Evolutionary conservation across 169 alveolate species (phyloP).

Genomic region (Plasmodium gonderi): DNA sequence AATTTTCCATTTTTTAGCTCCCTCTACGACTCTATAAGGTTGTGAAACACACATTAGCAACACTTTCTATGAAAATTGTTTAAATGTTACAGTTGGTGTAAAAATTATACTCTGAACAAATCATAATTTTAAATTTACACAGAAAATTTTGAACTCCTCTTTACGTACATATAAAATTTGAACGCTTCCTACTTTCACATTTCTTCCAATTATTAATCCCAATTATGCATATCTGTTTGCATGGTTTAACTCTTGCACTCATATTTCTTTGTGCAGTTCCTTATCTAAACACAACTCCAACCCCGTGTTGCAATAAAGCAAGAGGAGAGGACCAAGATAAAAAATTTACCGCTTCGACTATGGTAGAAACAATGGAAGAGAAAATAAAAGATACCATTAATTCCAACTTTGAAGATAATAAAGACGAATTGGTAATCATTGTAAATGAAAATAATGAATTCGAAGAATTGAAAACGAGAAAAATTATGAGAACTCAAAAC

Average conservation of each 20-base stretch:
- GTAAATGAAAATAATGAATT: conserved; percentile 57
- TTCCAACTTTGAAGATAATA: conserved; percentile 38
- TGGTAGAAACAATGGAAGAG: background rate
- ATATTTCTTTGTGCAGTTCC: background rate
- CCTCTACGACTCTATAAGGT: too few species aligned
- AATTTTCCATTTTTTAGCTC: too few species aligned
- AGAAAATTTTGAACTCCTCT: too few species aligned
- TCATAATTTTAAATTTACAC: too few species aligned
- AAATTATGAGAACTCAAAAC: conserved; percentile 74
- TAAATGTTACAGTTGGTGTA: too few species aligned
- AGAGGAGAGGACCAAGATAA: background rate
- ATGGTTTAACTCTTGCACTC: background rate
- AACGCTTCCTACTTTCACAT: too few species aligned
- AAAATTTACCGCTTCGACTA: background rate
- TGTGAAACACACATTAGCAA: too few species aligned
- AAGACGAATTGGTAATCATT: conserved; percentile 38
- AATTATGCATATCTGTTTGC: background rate
- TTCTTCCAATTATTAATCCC: too few species aligned
- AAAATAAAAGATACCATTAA: conserved; percentile 34
- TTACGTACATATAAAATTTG: too few species aligned
- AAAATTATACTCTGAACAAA: too few species aligned
- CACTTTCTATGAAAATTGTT: too few species aligned
- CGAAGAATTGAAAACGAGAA: conserved; percentile 16
- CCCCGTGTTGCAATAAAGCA: background rate
- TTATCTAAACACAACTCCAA: background rate